Conservation (phyloP, 768 basidiomycete species). For the Phlegmacium glaucopus region DNA sequence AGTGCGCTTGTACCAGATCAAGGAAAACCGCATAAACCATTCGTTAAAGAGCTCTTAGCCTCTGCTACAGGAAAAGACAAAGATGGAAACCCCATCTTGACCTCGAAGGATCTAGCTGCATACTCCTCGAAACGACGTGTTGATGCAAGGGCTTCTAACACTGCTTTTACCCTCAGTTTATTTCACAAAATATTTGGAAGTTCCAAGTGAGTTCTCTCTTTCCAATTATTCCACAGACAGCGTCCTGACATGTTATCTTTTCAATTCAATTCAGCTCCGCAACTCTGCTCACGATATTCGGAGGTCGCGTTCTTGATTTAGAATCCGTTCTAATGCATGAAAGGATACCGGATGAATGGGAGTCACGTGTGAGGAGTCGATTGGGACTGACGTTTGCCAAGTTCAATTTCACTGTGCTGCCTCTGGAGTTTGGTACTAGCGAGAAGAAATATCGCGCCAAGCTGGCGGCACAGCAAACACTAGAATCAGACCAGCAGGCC, state of each 20-base stretch:
- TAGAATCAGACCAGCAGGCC: too few species aligned
- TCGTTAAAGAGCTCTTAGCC: conserved; percentile 54
- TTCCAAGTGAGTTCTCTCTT: conserved; percentile 48
- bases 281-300: conserved; percentile 63
- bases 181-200: conserved; percentile 63
- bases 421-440: conserved; percentile 37
- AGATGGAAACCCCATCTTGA: conserved; percentile 47
- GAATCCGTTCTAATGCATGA: conserved; percentile 61
- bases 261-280: conserved; percentile 41
- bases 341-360: conserved; percentile 69
- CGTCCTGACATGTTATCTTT: neutral
- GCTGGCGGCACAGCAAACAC: conserved; percentile 4
- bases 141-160: conserved; percentile 50
- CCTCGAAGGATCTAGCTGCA: conserved; percentile 53
- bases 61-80: conserved; percentile 57
- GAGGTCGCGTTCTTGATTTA: conserved; percentile 56
- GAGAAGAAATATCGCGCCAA: conserved; percentile 30
- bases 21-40: conserved; percentile 41
- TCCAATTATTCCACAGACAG: neutral
- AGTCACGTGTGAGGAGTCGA: conserved; percentile 50
- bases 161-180: conserved; percentile 46
- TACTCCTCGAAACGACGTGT: conserved; percentile 58
- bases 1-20: conserved; percentile 45
- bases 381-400: conserved; percentile 56
- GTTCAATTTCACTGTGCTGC: conserved; percentile 49